Evolutionary conservation across 2,329 filamentous ascomycete species (phyloP).

Genomic region (Metarhizium anisopliae): DNA sequence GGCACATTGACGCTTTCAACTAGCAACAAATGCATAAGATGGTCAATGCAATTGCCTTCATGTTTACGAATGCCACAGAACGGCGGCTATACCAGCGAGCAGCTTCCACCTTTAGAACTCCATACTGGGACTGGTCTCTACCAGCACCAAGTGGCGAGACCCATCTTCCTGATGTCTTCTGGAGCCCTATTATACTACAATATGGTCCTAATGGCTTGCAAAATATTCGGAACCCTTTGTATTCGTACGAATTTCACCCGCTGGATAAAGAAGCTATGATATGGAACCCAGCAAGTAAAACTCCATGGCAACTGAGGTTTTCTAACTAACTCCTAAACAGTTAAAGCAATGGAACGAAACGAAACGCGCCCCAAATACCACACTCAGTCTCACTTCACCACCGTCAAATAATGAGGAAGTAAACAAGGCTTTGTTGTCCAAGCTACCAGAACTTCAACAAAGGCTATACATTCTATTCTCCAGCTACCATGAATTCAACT

Average conservation of each 20-base stretch:
- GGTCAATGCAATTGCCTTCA: constrained; percentile 34
- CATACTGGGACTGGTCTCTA: constrained; percentile 52
- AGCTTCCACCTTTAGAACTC: constrained; percentile 43
- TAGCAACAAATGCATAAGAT: constrained; percentile 29
- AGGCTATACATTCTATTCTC: constrained; percentile 61
- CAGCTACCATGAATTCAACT: constrained; percentile 56
- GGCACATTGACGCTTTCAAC: constrained; percentile 8
- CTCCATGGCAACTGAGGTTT: not conserved
- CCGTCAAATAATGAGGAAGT: constrained; percentile 52
- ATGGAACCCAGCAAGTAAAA: constrained; percentile 45
- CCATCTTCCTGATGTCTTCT: constrained; percentile 35
- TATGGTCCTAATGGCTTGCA: constrained; percentile 47
- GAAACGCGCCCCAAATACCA: constrained; percentile 41
- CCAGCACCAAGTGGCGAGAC: constrained; percentile 37
- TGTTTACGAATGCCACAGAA: constrained; percentile 37
- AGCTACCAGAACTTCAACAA: constrained; percentile 45
- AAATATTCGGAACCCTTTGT: constrained; percentile 53
- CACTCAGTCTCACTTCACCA: constrained; percentile 18
- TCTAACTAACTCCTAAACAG: constrained; percentile 22
- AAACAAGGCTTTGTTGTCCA: constrained; percentile 33
- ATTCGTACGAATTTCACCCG: constrained; percentile 51
- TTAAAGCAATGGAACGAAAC: constrained; percentile 53
- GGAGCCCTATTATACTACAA: constrained; percentile 40
- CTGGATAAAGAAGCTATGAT: constrained; percentile 49
- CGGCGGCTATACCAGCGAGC: constrained; percentile 41